These are phyloP conservation scores for Sorghum bicolor DNA, from an alignment of 176 grass and related monocot genomes.

Conservation along the genomic window DNA sequence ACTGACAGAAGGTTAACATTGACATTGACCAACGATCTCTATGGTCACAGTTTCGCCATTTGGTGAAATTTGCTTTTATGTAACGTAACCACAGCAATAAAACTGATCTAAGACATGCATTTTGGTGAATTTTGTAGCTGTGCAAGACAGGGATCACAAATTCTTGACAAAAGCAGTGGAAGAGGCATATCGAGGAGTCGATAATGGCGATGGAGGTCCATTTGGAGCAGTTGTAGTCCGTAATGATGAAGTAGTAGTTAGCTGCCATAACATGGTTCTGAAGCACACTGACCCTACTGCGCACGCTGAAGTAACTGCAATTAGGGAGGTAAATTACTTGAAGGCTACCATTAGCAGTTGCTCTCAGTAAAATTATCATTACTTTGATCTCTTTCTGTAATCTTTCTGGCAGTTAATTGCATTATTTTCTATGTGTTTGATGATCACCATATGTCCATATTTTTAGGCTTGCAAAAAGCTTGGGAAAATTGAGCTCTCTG, in stretches of 20 bases:
- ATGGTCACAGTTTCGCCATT: not conserved
- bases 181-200: constrained; percentile 81
- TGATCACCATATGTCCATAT: not conserved
- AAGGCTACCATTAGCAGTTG: not conserved
- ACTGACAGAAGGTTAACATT: not conserved
- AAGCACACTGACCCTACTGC: constrained; percentile 82
- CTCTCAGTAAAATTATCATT: not conserved
- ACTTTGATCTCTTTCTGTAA: not conserved
- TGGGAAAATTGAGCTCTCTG: constrained; percentile 71
- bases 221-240: constrained; percentile 80
- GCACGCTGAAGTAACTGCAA: constrained; percentile 88
- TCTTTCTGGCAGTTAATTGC: not conserved
- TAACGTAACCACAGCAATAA: not conserved
- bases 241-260: constrained; percentile 76
- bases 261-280: constrained; percentile 95
- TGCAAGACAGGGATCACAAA: constrained; percentile 75
- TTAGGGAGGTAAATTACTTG: constrained; percentile 63
- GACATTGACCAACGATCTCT: not conserved
- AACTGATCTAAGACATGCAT: not conserved
- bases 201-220: constrained; percentile 75
- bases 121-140: constrained; percentile 40
- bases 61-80: not conserved
- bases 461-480: constrained; percentile 83
- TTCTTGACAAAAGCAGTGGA: constrained; percentile 85
- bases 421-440: not conserved